Percentiles rank a stretch among this genome's conserved stretches.
Conservation (phyloP, 192 early-diverging fungal species). For the Coemansia sp. region DNA sequence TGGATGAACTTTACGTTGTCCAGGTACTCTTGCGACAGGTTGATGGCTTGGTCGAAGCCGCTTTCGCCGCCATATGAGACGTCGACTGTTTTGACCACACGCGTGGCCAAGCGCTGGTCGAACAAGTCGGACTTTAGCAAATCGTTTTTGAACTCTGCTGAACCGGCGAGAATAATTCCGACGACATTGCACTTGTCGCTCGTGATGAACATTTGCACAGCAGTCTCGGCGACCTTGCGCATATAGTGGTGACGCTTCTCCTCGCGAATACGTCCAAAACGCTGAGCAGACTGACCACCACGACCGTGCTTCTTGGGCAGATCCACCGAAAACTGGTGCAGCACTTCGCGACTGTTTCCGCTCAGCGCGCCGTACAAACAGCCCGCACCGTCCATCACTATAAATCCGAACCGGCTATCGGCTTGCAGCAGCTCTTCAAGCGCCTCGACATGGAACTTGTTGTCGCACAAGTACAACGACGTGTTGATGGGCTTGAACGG, state of each 20-base stretch:
- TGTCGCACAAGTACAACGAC: conserved; percentile 96
- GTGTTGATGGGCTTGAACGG: conserved; percentile 99
- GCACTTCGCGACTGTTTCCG: conserved; percentile 90
- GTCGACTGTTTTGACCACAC: conserved; percentile 92
- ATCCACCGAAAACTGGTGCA: conserved; percentile 94
- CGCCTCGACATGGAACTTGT: conserved; percentile 98
- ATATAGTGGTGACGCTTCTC: conserved; percentile 99
- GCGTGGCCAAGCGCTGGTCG: conserved; percentile 84
- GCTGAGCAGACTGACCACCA: conserved; percentile 99
- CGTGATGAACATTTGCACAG: conserved; percentile 94
- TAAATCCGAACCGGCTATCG: conserved; percentile 97
- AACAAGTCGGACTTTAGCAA: conserved; percentile 93
- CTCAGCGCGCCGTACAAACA: conserved; percentile 90
- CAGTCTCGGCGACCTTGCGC: conserved; percentile 95
- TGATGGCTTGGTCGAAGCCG: conserved; percentile 98
- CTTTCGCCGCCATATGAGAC: conserved; percentile 99
- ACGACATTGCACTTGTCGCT: conserved; percentile 71
- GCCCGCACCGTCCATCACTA: conserved; percentile 99
- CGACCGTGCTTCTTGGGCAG: conserved; percentile 99
- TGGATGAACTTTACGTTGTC: conserved; percentile 98
- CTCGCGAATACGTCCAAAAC: conserved; percentile 98
- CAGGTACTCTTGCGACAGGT: conserved; percentile 84
- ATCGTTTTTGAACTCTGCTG: conserved; percentile 99
- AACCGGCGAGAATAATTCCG: conserved; percentile 94
- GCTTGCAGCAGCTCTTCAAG: conserved; percentile 87